phyloP scores from a whole-genome alignment of 2,329 filamentous ascomycete species.

The Thielaviopsis ethacetica region DNA sequence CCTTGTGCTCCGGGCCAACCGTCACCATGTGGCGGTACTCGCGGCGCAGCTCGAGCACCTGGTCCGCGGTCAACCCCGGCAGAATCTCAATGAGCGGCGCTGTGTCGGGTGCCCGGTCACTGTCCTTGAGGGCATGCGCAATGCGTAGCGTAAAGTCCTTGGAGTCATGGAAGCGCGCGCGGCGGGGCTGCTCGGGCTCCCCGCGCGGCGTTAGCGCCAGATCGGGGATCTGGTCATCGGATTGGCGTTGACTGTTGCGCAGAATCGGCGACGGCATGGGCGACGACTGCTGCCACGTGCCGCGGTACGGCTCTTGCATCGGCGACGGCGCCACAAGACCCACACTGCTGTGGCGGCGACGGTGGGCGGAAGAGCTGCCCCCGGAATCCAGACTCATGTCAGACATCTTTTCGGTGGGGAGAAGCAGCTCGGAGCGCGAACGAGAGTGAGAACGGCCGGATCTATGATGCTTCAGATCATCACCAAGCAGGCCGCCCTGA shows the following conservation, averaged over 20 bases:
- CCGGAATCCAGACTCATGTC: constrained; percentile 32
- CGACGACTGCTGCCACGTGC: constrained; percentile 86
- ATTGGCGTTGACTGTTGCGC: constrained; percentile 17
- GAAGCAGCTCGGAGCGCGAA: constrained; percentile 16
- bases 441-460: constrained; percentile 6
- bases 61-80: constrained; percentile 68
- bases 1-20: constrained; percentile 52
- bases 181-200: constrained; percentile 21
- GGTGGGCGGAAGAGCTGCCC: not conserved
- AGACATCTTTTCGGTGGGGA: constrained; percentile 34
- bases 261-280: constrained; percentile 74
- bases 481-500: constrained; percentile 1
- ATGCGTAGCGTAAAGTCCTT: constrained; percentile 62
- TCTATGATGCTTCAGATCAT: constrained; percentile 1
- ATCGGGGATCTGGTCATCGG: constrained; percentile 15
- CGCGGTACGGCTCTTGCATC: constrained; percentile 78
- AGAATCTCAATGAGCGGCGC: constrained; percentile 67
- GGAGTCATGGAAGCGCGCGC: constrained; percentile 71
- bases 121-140: constrained; percentile 55
- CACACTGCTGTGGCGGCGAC: constrained; percentile 19
- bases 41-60: constrained; percentile 68
- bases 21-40: constrained; percentile 89
- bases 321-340: constrained; percentile 52
- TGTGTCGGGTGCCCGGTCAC: constrained; percentile 45
- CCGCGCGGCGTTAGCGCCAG: constrained; percentile 26